These are phyloP conservation scores for Candida montana DNA, from an alignment of 805 yeast species.

Conservation along the genomic window DNA sequence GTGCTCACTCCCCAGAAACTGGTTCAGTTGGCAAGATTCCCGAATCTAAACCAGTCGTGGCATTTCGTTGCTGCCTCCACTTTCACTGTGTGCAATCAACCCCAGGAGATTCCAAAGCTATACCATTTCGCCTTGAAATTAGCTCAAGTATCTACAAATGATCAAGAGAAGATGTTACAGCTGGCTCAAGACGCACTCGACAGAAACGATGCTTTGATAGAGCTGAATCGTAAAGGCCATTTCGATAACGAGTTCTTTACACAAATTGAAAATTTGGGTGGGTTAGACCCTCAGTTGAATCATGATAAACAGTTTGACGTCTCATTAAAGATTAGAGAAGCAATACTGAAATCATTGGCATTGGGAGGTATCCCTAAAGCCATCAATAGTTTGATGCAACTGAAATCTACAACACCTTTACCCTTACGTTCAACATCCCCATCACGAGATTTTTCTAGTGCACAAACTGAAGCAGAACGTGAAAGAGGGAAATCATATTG, in stretches of 20 bases:
- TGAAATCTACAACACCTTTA: slow-evolving; percentile 61
- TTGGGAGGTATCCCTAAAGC: slow-evolving; percentile 80
- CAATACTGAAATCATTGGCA: slow-evolving; percentile 72
- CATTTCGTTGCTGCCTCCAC: slow-evolving; percentile 76
- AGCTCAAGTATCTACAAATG: slow-evolving; percentile 10
- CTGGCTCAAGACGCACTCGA: slow-evolving; percentile 14
- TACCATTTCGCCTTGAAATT: slow-evolving; percentile 59
- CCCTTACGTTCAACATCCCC: slow-evolving; percentile 31
- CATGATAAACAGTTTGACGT: slow-evolving; percentile 23
- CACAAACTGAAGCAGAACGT: slow-evolving; percentile 25
- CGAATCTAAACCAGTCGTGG: slow-evolving; percentile 58
- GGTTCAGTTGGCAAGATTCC: slow-evolving; percentile 47
- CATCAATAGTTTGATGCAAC: slow-evolving; percentile 66
- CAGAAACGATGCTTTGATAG: slow-evolving; percentile 17
- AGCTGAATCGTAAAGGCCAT: slow-evolving; percentile 7
- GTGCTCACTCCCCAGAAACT: slow-evolving; percentile 51
- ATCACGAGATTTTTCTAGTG: slow-evolving; percentile 27
- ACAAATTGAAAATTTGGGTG: slow-evolving; percentile 18
- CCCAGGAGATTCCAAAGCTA: slow-evolving; percentile 71
- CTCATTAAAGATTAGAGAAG: slow-evolving; percentile 64
- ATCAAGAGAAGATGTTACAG: slow-evolving; percentile 1
- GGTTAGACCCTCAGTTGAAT: neutral
- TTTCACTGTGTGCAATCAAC: slow-evolving; percentile 73
- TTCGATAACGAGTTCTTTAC: slow-evolving; percentile 11
- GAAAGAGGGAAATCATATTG: slow-evolving; percentile 61